Evolutionary conservation across 2,329 filamentous ascomycete genomes (phyloP).

Genomic region (Proliferodiscus dingleyae): DNA sequence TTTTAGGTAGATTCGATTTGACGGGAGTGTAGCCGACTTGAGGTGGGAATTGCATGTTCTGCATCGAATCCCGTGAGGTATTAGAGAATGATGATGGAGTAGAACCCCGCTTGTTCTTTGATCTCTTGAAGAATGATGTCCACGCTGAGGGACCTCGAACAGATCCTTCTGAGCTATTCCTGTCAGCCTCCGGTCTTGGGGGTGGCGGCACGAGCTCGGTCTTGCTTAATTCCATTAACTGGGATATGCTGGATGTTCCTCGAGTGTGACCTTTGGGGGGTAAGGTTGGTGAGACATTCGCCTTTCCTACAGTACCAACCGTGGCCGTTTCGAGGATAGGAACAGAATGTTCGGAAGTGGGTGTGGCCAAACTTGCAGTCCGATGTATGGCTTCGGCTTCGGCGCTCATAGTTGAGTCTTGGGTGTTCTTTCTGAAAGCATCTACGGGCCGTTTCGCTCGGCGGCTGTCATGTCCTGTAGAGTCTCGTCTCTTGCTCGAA

Average conservation of each 20-base stretch:
- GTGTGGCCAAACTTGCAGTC: constrained; percentile 22
- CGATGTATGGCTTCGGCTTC: constrained; percentile 15
- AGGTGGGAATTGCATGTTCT: constrained; percentile 27
- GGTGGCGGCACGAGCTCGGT: constrained; percentile 38
- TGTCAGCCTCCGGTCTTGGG: constrained; percentile 19
- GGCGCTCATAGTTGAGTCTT: constrained; percentile 17
- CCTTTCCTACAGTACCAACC: constrained; percentile 42
- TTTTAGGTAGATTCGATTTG: constrained; percentile 53
- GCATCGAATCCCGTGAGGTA: constrained; percentile 83
- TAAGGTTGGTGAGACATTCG: constrained; percentile 41
- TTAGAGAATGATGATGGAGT: constrained; percentile 81
- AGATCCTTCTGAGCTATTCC: constrained; percentile 52
- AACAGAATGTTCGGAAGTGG: constrained; percentile 25
- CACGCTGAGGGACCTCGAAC: constrained; percentile 48
- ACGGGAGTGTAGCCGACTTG: constrained; percentile 25
- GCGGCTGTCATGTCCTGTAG: constrained; percentile 33
- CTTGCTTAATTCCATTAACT: constrained; percentile 41
- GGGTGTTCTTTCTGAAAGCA: constrained; percentile 8
- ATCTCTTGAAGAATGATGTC: constrained; percentile 65
- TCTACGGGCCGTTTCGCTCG: constrained; percentile 30
- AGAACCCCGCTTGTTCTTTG: constrained; percentile 48
- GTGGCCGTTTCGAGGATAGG: constrained; percentile 44
- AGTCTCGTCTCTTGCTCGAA: constrained; percentile 49
- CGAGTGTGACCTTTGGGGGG: constrained; percentile 42
- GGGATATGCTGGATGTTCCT: constrained; percentile 47